Evolutionary conservation across 352 stramenopile species (phyloP).

Genomic region (Phytopythium chamaehyphon): DNA sequence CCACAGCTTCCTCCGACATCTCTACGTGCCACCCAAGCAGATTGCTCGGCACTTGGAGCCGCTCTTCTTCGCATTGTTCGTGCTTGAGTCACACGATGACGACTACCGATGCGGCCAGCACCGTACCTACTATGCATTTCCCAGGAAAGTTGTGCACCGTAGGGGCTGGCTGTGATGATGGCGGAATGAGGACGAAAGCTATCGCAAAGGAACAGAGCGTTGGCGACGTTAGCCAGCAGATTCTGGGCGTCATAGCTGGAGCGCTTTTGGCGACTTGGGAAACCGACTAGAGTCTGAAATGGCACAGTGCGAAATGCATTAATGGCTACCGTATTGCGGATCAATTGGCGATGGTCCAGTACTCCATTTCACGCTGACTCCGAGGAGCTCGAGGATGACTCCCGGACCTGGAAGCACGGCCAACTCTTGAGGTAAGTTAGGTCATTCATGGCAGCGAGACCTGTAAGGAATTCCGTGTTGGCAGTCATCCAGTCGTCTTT

Average conservation of each 20-base stretch:
- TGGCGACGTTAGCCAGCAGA: no score
- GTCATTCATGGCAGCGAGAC: constrained; percentile 60
- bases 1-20: no score
- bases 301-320: no score
- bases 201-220: no score
- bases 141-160: background rate
- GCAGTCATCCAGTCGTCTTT: constrained; percentile 76
- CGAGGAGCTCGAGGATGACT: constrained; percentile 12
- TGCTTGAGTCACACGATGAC: background rate
- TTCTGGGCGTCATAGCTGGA: no score
- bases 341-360: background rate
- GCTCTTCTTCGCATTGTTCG: background rate
- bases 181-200: no score
- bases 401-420: constrained; percentile 48
- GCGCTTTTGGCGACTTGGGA: no score
- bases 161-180: no score
- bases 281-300: no score
- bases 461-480: constrained; percentile 62
- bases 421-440: constrained; percentile 58
- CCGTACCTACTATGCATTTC: background rate
- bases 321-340: no score
- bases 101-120: background rate
- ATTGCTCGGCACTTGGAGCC: background rate
- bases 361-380: constrained; percentile 9
- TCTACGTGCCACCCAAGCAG: no score